These are phyloP conservation scores for Metschnikowia koreensis DNA, from an alignment of 805 yeast species.

Conservation along the genomic window DNA sequence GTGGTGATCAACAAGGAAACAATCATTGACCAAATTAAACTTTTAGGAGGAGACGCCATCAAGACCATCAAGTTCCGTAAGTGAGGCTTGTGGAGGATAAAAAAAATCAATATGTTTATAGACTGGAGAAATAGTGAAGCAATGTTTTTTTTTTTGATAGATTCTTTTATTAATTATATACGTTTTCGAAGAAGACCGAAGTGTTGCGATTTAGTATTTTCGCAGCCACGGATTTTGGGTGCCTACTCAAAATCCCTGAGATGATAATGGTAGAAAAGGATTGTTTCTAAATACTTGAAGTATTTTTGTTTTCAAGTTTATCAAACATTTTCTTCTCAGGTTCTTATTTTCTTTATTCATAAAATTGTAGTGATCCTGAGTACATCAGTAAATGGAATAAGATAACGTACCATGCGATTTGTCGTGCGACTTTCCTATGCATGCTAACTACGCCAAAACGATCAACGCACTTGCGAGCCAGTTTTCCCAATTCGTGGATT, in stretches of 20 bases:
- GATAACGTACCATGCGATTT: not conserved
- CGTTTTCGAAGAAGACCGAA: too few relatives aligned
- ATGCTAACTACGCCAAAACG: not conserved
- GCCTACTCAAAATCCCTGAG: too few relatives aligned
- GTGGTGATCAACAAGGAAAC: conserved; percentile 70
- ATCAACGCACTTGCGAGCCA: not conserved
- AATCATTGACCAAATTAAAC: conserved; percentile 66
- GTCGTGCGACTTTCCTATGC: not conserved
- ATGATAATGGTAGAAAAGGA: too few relatives aligned
- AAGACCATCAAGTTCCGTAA: conserved; percentile 37
- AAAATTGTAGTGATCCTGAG: not conserved
- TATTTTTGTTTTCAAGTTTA: too few relatives aligned
- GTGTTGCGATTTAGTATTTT: too few relatives aligned
- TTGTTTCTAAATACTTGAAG: too few relatives aligned
- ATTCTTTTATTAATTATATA: too few relatives aligned
- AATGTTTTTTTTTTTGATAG: too few relatives aligned
- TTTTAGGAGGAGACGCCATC: conserved; percentile 65
- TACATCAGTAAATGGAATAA: not conserved
- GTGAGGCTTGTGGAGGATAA: conserved; percentile 4
- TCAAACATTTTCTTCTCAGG: too few relatives aligned
- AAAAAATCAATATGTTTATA: not conserved
- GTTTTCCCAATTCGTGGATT: not conserved
- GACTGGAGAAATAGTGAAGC: not conserved
- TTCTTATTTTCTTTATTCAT: too few relatives aligned
- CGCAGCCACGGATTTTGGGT: too few relatives aligned